Evolutionary conservation across 2,329 filamentous ascomycete species (phyloP), one percentile per base, ranked within the genome.

Genomic region (Claviceps maximensis): DNA sequence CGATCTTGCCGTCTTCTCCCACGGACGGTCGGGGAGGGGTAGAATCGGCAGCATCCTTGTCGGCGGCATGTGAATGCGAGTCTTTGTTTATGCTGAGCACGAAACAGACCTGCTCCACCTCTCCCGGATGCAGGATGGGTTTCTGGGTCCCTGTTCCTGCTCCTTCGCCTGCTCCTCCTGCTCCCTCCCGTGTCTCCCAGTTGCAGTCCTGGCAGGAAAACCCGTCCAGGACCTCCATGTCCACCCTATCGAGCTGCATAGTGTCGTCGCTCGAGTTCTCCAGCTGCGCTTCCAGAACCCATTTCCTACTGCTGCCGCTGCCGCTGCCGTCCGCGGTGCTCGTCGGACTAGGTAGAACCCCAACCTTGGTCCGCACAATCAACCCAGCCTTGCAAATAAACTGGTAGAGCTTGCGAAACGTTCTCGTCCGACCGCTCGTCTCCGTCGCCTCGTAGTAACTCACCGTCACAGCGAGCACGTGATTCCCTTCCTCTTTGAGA

Each of bases 401-500:
- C 67, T 97, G 93, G 68, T 97, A 98, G 55, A 98, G 72, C 71
- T 97, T 97, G 59, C 91, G 77, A 65, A 97, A 97, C 10, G 89
- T 95, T 55, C 93, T 76, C 40, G 87, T 84, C 49, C 88, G 79
- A 3, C 81, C 81, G 58, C 77, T 79, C 19, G 78, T 82, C 60
- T 86, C 74, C n/a, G 78, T 79, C 0, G 87, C 89, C 69, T 97
- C 91, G 52, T 89, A 94, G 70, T 97, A 97, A 58, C 86, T 91
- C 55, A 97, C 87, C 52, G 89, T 96, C 55, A 97, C 90, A 7
- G 88, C 89, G 8, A 98, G 76, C 13, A 96, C 88, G 68, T 98
- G 90, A 60, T 87, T 90, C 0, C 93, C 93, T 65, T 96, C 90
- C 65, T 97, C 91, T 62, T 90, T 93, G 38, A 98, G 76, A 62